These are phyloP conservation scores for Inga leiocalycina DNA, from an alignment of 306 rosid species.

Conservation along the genomic window DNA sequence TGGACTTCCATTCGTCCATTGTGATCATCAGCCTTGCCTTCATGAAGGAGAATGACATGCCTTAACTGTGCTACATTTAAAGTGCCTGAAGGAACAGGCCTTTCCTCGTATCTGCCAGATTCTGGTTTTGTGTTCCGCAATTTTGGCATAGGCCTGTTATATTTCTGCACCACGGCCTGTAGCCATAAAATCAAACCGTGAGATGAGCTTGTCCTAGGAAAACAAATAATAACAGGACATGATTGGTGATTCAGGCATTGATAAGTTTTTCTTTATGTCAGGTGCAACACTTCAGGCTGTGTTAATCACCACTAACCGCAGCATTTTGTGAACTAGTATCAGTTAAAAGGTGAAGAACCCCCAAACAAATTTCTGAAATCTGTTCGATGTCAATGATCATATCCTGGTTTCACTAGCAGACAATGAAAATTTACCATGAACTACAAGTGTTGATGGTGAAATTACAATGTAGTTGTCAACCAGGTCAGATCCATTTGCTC, in stretches of 20 bases:
- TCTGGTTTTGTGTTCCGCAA: conserved; percentile 69
- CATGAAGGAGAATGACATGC: conserved; percentile 66
- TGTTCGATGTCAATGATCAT: background rate
- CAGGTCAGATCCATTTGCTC: background rate
- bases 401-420: conserved; percentile 9
- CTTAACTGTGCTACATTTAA: conserved; percentile 83
- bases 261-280: background rate
- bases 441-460: background rate
- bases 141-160: conserved; percentile 76
- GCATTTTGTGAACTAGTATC: background rate
- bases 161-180: conserved; percentile 84
- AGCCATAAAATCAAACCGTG: conserved; percentile 2
- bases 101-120: conserved; percentile 67
- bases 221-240: conserved; percentile 4
- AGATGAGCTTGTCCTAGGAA: conserved; percentile 7
- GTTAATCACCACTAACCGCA: background rate
- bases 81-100: conserved; percentile 69
- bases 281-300: conserved; percentile 1
- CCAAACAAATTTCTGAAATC: conserved; percentile 15
- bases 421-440: conserved; percentile 1
- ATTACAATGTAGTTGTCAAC: background rate
- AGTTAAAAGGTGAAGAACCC: background rate
- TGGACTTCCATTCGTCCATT: conserved; percentile 66
- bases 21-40: conserved; percentile 85
- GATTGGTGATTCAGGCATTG: conserved; percentile 5